Conservation (phyloP, 1,139 yeast genomes). For the Torulaspora globosa region DNA sequence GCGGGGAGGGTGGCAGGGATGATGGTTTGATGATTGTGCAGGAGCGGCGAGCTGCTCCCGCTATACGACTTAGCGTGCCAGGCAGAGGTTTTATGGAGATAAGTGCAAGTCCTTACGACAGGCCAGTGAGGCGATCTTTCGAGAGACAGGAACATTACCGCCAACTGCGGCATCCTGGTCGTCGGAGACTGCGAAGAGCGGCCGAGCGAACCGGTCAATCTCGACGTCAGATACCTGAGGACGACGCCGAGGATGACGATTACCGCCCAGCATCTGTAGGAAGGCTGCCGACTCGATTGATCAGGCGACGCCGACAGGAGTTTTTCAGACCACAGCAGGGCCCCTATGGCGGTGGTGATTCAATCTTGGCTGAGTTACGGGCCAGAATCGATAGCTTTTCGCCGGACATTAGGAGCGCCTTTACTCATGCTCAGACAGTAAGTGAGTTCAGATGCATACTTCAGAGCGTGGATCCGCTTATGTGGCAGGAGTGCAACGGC, state of each 20-base stretch:
- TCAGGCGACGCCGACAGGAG: constrained; percentile 15
- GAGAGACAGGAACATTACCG: constrained; percentile 23
- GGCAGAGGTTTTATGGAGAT: constrained; percentile 30
- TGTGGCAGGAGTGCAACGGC: constrained; percentile 20
- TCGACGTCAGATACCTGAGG: constrained; percentile 16
- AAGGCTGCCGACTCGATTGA: constrained; percentile 4
- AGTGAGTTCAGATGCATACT: constrained; percentile 26
- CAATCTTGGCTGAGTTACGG: constrained; percentile 15
- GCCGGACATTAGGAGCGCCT: constrained; percentile 24
- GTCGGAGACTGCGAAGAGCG: constrained; percentile 23
- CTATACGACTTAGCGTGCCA: constrained; percentile 28
- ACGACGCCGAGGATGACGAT: constrained; percentile 11
- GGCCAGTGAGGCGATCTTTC: constrained; percentile 31
- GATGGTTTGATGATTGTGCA: constrained; percentile 31
- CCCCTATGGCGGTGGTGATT: constrained; percentile 8
- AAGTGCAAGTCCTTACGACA: constrained; percentile 24
- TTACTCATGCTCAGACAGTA: constrained; percentile 27
- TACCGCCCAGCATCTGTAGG: neutral
- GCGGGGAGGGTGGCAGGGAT: constrained; percentile 13
- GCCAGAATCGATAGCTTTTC: constrained; percentile 20
- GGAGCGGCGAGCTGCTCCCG: constrained; percentile 27
- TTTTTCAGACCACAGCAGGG: constrained; percentile 12
- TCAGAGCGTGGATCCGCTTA: constrained; percentile 21
- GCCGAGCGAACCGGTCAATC: constrained; percentile 22
- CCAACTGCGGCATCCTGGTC: constrained; percentile 10